Conservation (phyloP, 2,329 filamentous ascomycete species). For the Aspergillaceae sp. region DNA sequence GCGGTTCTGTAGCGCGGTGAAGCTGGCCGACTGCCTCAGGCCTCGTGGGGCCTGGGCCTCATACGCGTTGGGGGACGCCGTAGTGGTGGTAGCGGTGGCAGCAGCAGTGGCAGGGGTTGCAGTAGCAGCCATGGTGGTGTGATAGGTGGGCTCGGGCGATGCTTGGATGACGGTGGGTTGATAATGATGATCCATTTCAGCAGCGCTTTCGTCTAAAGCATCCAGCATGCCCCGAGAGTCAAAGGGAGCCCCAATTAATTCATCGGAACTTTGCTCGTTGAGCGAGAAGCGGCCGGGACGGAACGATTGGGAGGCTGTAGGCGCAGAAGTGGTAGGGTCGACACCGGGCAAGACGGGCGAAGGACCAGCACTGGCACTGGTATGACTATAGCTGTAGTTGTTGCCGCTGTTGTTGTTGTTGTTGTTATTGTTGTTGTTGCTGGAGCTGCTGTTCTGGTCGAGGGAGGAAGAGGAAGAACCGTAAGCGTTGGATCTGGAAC, state of each 20-base stretch:
- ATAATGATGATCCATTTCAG: constrained; percentile 17
- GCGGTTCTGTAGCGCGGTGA: constrained; percentile 44
- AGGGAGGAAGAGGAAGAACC: constrained; percentile 42
- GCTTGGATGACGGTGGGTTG: constrained; percentile 6
- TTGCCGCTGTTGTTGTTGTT: too few species aligned
- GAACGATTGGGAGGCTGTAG: constrained; percentile 19
- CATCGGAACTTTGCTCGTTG: constrained; percentile 35
- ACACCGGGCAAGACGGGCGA: constrained; percentile 30
- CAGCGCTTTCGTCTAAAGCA: constrained; percentile 34
- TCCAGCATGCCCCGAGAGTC: constrained; percentile 38
- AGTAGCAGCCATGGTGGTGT: constrained; percentile 35
- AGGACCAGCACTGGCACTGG: constrained; percentile 22
- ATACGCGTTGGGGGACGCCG: too few species aligned
- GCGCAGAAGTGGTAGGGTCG: constrained; percentile 18
- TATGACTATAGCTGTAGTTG: too few species aligned
- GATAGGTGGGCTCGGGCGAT: constrained; percentile 36
- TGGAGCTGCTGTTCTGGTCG: constrained; percentile 23
- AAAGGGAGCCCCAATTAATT: constrained; percentile 37
- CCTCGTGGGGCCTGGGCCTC: constrained; percentile 40
- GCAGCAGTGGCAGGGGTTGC: too few species aligned
- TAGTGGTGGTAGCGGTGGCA: too few species aligned
- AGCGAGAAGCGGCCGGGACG: constrained; percentile 29
- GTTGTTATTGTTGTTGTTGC: constrained; percentile 2
- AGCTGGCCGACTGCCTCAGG: constrained; percentile 59
- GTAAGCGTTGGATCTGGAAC: constrained; percentile 39